Evolutionary conservation across 179 eudicot species (phyloP), one percentile per base, ranked within the genome.

Genomic region (Beta lomatogona): DNA sequence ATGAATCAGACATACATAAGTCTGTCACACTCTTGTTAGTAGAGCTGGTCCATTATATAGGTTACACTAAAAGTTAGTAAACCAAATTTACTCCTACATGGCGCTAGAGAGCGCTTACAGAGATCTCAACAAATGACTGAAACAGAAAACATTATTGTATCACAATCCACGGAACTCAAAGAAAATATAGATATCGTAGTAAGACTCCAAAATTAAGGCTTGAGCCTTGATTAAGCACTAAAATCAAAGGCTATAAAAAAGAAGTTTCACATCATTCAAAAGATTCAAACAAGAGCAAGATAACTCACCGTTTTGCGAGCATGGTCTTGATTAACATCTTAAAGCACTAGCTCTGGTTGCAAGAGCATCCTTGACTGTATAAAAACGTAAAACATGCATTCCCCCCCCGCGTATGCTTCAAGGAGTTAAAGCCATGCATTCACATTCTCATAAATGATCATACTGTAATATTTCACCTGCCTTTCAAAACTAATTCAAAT

Each of bases 311-410:
- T 96, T 88, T 96, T 96, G 67, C 89, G 96, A 75, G 98, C 99
- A 91, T 96, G 98, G 82, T 96, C 99, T 88, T 96, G 98, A 83
- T 97, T 96, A 81, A 96, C 99, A 88, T 96, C 99, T 86, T 94
- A 97, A 77, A 96, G 97, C 72, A 96, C 98, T 81, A 88, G 92
- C 82, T 96, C 98, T 79, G 99, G 99, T 68, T 91, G 92, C 86
- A 96, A 85, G 78, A 94, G 98, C 99, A 94, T 94, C 93, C 99
- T 94, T 67, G 98, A 96, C 99, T 96, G 92, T 82, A 82, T 79
- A 12, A 83, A 45, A 82, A 76, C 72, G 84, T 9, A 78, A 73
- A 63, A 78, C 64, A 72, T 71, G 45, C 65, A 50, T 74, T 77
- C n/a, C n/a, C n/a, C n/a, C n/a, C n/a, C n/a, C n/a, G n/a, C n/a